phyloP scores from a whole-genome alignment of 2,329 filamentous ascomycete species.

The Fusarium nisikadoi region DNA sequence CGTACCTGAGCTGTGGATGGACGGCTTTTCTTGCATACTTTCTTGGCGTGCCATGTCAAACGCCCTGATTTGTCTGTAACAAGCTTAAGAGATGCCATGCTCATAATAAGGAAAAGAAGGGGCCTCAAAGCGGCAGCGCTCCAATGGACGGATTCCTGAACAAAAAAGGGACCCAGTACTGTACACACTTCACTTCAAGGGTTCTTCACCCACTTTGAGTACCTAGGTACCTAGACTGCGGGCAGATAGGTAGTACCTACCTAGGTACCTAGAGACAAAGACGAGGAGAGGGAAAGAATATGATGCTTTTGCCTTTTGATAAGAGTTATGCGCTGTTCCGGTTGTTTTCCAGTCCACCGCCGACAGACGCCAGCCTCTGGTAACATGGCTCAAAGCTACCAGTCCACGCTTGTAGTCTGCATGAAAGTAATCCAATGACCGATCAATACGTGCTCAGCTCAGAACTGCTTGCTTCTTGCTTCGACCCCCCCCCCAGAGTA shows the following conservation, averaged over 20 bases:
- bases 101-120: conserved; percentile 13
- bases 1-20: conserved; percentile 32
- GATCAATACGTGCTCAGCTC: not conserved
- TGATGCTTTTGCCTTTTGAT: conserved; percentile 12
- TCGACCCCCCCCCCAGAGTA: conserved; percentile 2
- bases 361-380: not conserved
- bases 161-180: conserved; percentile 5
- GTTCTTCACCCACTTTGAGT: not conserved
- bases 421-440: conserved; percentile 24
- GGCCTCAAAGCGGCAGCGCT: conserved; percentile 31
- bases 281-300: not conserved
- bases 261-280: no score
- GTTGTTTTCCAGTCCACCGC: not conserved
- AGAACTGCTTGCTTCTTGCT: conserved; percentile 5
- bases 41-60: conserved; percentile 11
- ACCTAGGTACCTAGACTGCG: no score
- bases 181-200: conserved; percentile 4
- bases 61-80: conserved; percentile 24
- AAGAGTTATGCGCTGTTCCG: conserved; percentile 13
- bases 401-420: conserved; percentile 3
- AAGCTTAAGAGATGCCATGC: conserved; percentile 18
- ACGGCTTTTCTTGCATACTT: conserved; percentile 29
- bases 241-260: no score
- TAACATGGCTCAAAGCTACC: conserved; percentile 1
- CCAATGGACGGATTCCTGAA: conserved; percentile 10